Conservation (phyloP, 2,329 filamentous ascomycete genomes). For the Cladosporium sp. region DNA sequence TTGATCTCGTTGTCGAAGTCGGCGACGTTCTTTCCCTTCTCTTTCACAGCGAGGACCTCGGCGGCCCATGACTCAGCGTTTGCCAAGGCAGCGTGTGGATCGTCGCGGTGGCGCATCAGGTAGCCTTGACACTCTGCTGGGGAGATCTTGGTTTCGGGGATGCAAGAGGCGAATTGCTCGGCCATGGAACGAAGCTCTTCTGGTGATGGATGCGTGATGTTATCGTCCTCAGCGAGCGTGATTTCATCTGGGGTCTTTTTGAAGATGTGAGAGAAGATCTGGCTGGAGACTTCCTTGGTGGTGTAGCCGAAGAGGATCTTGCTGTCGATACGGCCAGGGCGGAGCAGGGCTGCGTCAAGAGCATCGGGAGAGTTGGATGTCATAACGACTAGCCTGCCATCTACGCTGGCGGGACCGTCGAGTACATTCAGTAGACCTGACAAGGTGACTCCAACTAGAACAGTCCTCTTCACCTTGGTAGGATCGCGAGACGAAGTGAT, state of each 20-base stretch:
- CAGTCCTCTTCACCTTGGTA: slow-evolving; percentile 44
- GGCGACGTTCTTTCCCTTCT: slow-evolving; percentile 23
- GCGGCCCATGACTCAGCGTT: slow-evolving; percentile 44
- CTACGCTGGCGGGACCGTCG: slow-evolving; percentile 74
- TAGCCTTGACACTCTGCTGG: slow-evolving; percentile 29
- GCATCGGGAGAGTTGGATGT: slow-evolving; percentile 73
- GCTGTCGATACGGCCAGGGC: slow-evolving; percentile 66
- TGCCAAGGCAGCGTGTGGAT: slow-evolving; percentile 45
- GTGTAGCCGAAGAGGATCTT: slow-evolving; percentile 60
- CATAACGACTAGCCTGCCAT: slow-evolving; percentile 76
- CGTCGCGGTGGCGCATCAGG: slow-evolving; percentile 46
- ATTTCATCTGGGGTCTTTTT: slow-evolving; percentile 40
- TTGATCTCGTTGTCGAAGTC: slow-evolving; percentile 17
- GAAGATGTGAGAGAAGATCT: slow-evolving; percentile 43
- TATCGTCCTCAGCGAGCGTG: slow-evolving; percentile 44
- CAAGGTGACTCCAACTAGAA: slow-evolving; percentile 47
- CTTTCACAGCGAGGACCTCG: slow-evolving; percentile 29
- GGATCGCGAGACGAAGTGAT: slow-evolving; percentile 43
- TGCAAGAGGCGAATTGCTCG: slow-evolving; percentile 22
- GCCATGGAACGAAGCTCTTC: slow-evolving; percentile 22
- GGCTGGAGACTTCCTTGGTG: slow-evolving; percentile 37
- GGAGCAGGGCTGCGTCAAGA: slow-evolving; percentile 70
- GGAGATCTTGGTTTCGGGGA: slow-evolving; percentile 27
- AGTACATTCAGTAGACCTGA: slow-evolving; percentile 78
- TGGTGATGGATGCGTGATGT: slow-evolving; percentile 34